A percentile compares a stretch with the other conserved stretches of the same genome.
phyloP scores from a whole-genome alignment of 2,329 filamentous ascomycete species.

The Neonectria ditissima region DNA sequence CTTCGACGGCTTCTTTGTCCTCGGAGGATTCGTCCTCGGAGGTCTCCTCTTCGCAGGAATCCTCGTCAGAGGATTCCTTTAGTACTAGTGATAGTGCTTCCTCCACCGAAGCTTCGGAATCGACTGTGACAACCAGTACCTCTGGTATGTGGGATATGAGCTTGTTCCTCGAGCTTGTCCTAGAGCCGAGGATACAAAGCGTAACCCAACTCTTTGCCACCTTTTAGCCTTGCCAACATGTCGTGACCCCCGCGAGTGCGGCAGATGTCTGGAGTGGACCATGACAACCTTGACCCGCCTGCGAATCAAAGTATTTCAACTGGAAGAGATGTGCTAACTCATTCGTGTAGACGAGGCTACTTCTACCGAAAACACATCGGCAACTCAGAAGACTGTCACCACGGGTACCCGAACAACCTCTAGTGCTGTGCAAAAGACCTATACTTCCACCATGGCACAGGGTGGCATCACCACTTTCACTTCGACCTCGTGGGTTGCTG shows the following conservation, averaged over 20 bases:
- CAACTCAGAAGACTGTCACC: slow-evolving; percentile 48
- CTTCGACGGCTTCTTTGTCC: slow-evolving; percentile 36
- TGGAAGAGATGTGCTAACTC: slow-evolving; percentile 24
- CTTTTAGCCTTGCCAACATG: slow-evolving; percentile 17
- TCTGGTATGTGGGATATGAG: slow-evolving; percentile 48
- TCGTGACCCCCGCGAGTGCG: slow-evolving; percentile 41
- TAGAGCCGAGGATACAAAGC: slow-evolving; percentile 28
- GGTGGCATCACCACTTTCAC: slow-evolving; percentile 61
- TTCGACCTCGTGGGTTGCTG: slow-evolving; percentile 62
- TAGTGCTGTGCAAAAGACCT: slow-evolving; percentile 53
- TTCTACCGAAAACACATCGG: slow-evolving; percentile 35
- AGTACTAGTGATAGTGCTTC: slow-evolving; percentile 31
- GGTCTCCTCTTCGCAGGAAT: slow-evolving; percentile 39
- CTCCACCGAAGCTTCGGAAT: slow-evolving; percentile 27
- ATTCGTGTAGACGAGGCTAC: slow-evolving; percentile 26
- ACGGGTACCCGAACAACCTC: slow-evolving; percentile 51
- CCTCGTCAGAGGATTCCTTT: slow-evolving; percentile 24
- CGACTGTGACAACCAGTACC: slow-evolving; percentile 34
- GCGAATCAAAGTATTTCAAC: background rate
- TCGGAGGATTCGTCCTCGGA: slow-evolving; percentile 34
- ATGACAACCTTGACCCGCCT: slow-evolving; percentile 20
- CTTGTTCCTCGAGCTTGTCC: slow-evolving; percentile 23
- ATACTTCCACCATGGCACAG: slow-evolving; percentile 59
- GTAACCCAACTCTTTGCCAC: slow-evolving; percentile 34
- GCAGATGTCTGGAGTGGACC: slow-evolving; percentile 21